Evolutionary conservation across 495 filamentous ascomycete genomes (phyloP).

Genomic region (Wilcoxina mikolae): DNA sequence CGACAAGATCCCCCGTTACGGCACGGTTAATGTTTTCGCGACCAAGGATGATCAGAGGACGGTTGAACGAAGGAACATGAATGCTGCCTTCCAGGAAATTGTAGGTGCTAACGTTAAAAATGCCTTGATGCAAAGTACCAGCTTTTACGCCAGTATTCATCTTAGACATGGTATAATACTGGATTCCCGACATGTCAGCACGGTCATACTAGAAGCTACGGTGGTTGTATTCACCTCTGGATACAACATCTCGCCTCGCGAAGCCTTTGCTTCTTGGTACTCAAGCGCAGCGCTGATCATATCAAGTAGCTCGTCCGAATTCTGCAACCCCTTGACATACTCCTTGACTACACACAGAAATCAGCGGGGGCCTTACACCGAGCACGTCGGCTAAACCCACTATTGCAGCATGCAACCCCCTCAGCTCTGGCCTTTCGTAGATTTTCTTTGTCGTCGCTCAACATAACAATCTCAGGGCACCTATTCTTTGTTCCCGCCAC

Average conservation of each 20-base stretch:
- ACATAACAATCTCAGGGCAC: slow-evolving; percentile 70
- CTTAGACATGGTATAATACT: slow-evolving; percentile 79
- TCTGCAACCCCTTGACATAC: slow-evolving; percentile 71
- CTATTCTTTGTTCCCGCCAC: slow-evolving; percentile 41
- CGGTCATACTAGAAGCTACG: background rate
- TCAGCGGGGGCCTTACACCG: background rate
- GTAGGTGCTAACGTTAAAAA: slow-evolving; percentile 91
- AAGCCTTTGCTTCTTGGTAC: slow-evolving; percentile 45
- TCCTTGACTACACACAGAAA: slow-evolving; percentile 39
- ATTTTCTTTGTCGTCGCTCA: slow-evolving; percentile 84
- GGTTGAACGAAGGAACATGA: slow-evolving; percentile 77
- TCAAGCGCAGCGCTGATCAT: slow-evolving; percentile 76
- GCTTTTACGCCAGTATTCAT: slow-evolving; percentile 83
- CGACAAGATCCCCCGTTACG: slow-evolving; percentile 78
- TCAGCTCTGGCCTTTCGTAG: slow-evolving; percentile 67
- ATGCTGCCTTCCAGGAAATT: slow-evolving; percentile 92
- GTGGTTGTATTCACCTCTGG: slow-evolving; percentile 29
- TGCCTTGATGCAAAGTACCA: slow-evolving; percentile 77
- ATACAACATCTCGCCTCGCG: slow-evolving; percentile 58
- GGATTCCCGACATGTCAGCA: slow-evolving; percentile 16
- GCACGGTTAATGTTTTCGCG: slow-evolving; percentile 91
- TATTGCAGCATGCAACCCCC: slow-evolving; percentile 37
- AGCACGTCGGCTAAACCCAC: slow-evolving; percentile 15
- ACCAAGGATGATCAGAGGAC: slow-evolving; percentile 73
- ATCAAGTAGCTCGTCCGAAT: slow-evolving; percentile 73